These are phyloP conservation scores for Polytrichum formosum DNA, from an alignment of 225 moss, liverwort and hornwort genomes.

Conservation along the genomic window DNA sequence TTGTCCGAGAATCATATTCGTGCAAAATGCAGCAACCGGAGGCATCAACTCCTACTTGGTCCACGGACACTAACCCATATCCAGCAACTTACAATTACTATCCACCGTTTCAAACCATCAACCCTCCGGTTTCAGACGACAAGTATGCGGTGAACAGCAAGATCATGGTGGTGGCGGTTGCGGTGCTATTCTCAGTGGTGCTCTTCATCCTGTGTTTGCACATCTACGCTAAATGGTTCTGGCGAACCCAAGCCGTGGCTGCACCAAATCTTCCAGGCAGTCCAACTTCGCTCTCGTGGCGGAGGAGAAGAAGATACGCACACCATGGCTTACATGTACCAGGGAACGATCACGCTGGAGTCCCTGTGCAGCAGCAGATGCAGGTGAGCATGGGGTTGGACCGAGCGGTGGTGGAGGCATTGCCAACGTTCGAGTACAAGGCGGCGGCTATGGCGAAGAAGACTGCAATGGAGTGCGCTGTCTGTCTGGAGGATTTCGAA, in stretches of 20 bases:
- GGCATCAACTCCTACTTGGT: too few species aligned
- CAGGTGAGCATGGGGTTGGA: slow-evolving; percentile 41
- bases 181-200: slow-evolving; percentile 60
- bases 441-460: neutral
- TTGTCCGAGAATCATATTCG: too few species aligned
- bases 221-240: slow-evolving; percentile 79
- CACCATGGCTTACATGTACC: neutral
- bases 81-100: too few species aligned
- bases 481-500: slow-evolving; percentile 51
- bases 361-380: neutral
- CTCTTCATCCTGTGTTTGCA: slow-evolving; percentile 62
- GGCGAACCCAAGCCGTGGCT: slow-evolving; percentile 28
- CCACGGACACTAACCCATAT: too few species aligned
- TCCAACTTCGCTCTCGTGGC: slow-evolving; percentile 12
- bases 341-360: neutral
- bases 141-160: slow-evolving; percentile 40
- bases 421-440: slow-evolving; percentile 61
- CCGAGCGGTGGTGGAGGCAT: slow-evolving; percentile 46
- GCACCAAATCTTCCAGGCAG: neutral
- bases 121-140: neutral
- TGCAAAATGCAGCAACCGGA: too few species aligned
- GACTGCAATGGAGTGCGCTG: slow-evolving; percentile 41
- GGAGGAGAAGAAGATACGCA: slow-evolving; percentile 21
- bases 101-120: too few species aligned
- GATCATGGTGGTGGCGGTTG: slow-evolving; percentile 66